phyloP scores from a whole-genome alignment of 352 stramenopile genomes.

The Phytophthora meadii region DNA sequence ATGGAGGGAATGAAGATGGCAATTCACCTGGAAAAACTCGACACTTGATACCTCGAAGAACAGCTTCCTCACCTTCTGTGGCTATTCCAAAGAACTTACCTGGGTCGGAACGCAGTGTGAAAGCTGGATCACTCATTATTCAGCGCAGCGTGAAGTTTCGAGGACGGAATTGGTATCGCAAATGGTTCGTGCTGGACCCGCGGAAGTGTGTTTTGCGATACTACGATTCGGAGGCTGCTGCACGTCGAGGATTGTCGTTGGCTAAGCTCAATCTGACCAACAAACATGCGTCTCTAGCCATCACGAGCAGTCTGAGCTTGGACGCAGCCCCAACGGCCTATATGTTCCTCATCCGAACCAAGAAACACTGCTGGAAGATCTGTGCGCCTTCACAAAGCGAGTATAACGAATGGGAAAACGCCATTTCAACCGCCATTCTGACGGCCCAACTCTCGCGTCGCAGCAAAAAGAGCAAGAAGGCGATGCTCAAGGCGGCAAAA shows the following conservation, averaged over 20 bases:
- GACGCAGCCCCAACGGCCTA: constrained; percentile 72
- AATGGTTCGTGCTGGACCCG: constrained; percentile 80
- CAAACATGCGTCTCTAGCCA: constrained; percentile 68
- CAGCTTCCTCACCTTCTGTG: constrained; percentile 9
- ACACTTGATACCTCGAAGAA: constrained; percentile 33
- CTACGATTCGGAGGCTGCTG: constrained; percentile 75
- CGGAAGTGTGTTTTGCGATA: constrained; percentile 72
- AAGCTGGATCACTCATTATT: constrained; percentile 69
- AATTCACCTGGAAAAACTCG: constrained; percentile 29
- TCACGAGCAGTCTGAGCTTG: constrained; percentile 62
- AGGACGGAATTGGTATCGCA: constrained; percentile 78
- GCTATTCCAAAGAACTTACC: constrained; percentile 24
- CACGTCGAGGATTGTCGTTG: constrained; percentile 60
- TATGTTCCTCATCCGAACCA: constrained; percentile 70
- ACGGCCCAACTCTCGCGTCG: constrained; percentile 59
- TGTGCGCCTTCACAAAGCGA: constrained; percentile 59
- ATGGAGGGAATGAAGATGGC: constrained; percentile 29
- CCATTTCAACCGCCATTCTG: constrained; percentile 77
- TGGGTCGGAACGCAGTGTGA: constrained; percentile 19
- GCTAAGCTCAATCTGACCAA: constrained; percentile 70
- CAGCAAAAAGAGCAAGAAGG: constrained; percentile 38
- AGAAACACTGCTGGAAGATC: constrained; percentile 77
- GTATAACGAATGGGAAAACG: constrained; percentile 77
- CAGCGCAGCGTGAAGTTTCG: constrained; percentile 78
- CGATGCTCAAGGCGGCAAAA: constrained; percentile 36